Evolutionary conservation across 2,329 filamentous ascomycete species (phyloP), one percentile per base, ranked within the genome.

Genomic region (Talaromyces sp.): DNA sequence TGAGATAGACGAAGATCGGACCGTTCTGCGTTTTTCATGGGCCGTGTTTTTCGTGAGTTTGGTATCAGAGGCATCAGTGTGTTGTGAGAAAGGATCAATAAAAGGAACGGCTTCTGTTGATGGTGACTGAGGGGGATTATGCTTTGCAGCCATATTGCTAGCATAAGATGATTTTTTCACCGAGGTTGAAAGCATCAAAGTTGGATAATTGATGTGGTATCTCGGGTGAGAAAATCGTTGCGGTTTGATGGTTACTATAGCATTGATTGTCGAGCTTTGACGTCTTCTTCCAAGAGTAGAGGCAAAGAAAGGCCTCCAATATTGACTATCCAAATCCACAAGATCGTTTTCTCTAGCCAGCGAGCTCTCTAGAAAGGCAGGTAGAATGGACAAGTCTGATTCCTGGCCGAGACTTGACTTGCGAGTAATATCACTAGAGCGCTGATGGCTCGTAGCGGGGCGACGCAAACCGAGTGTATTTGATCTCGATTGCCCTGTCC

Each of bases 391-490:
- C 31, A 39, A 50, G 31, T 62, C 60, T 8, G 31, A n/a, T 24
- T 60, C 56, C 33, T 57, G 54, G 22, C 57, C 58, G 33, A 57
- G 24, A 57, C 60, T 66, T 24, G 56, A 24, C 39, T 45, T 54
- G 54, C 63, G 76, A 65, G 82, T 81, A 66, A 85, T 77, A 9
- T 82, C 83, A 54, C 82, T 83, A 31, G 84, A 85, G 61, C 87
- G 80, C 72, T 88, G 85, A 73, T 88, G 84, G 73, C 87, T 88
- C 13, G 87, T 89, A 16, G 85, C 85, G 54, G 87, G 87, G 65
- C 87, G 81, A 64, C 83, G 82, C 64, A 88, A 79, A 27, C 80
- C 79, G 5, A 83, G 77, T n/a, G 82, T 76, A 57, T 41, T 62
- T 37, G 81, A 79, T 24, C 75, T 77, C 39, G 79, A 71, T 27